Conservation (phyloP, 345 rosid species). For the thale cress (Arabidopsis thaliana) region DNA sequence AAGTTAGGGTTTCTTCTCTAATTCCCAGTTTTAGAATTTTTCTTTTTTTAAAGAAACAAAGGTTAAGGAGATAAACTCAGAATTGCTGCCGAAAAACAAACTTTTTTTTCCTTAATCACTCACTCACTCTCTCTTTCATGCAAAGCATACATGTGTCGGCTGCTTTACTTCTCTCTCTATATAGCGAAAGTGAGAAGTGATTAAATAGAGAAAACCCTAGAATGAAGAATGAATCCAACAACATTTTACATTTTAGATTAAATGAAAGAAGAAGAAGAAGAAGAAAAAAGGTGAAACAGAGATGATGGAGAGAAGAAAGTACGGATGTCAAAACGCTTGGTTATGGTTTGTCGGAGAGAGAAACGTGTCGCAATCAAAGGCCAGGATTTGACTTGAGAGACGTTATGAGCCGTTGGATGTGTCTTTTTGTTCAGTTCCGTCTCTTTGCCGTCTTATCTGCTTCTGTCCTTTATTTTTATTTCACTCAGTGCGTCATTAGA, state of each 20-base stretch:
- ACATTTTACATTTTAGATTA: not conserved
- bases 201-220: constrained; percentile 25
- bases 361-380: constrained; percentile 39
- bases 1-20: constrained; percentile 41
- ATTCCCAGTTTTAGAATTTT: not conserved
- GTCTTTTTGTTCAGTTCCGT: constrained; percentile 27
- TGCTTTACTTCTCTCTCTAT: not conserved
- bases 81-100: constrained; percentile 16
- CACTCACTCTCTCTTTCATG: constrained; percentile 16
- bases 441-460: constrained; percentile 38
- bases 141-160: constrained; percentile 24
- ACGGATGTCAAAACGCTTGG: constrained; percentile 44
- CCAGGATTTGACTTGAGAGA: constrained; percentile 27
- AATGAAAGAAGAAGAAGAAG: not conserved
- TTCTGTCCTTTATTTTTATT: not conserved
- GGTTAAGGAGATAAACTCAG: constrained; percentile 18
- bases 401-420: constrained; percentile 40
- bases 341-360: constrained; percentile 43
- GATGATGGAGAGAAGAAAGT: constrained; percentile 13
- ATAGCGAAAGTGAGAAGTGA: not conserved
- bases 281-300: constrained; percentile 6
- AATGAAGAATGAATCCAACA: not conserved
- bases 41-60: not conserved
- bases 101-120: not conserved
- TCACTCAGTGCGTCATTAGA: constrained; percentile 21